Percentiles rank a stretch among this genome's conserved stretches.
Conservation (phyloP, 2,329 filamentous ascomycete genomes). For the Akanthomyces muscarius region DNA sequence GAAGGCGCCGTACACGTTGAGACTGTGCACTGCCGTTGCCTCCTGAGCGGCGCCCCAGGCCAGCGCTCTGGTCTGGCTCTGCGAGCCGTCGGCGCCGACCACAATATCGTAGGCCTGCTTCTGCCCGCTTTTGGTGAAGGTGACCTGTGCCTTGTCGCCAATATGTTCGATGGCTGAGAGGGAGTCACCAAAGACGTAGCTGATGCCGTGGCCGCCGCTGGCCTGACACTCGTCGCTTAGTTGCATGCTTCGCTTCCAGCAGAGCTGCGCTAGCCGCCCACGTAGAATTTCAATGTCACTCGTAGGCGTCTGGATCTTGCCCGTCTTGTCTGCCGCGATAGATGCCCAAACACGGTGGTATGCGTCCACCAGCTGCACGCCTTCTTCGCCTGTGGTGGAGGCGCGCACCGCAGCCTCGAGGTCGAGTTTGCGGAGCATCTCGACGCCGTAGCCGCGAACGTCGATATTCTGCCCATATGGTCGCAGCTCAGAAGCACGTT, state of each 20-base stretch:
- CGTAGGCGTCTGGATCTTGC: conserved; percentile 42
- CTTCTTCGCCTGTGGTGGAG: conserved; percentile 43
- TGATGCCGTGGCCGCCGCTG: conserved; percentile 16
- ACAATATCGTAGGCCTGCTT: conserved; percentile 45
- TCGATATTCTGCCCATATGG: conserved; percentile 43
- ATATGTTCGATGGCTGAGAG: conserved; percentile 29
- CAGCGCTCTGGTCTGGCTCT: conserved; percentile 43
- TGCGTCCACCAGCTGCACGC: conserved; percentile 42
- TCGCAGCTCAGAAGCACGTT: conserved; percentile 36
- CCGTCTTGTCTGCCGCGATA: conserved; percentile 38
- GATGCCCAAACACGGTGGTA: conserved; percentile 35
- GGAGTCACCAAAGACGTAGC: conserved; percentile 29
- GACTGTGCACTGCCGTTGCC: conserved; percentile 25
- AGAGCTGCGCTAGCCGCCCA: conserved; percentile 42
- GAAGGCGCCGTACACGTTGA: conserved; percentile 35
- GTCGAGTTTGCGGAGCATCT: conserved; percentile 37
- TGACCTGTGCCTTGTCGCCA: conserved; percentile 29
- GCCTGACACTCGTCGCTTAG: conserved; percentile 40
- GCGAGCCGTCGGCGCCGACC: conserved; percentile 52
- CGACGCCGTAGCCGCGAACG: conserved; percentile 39
- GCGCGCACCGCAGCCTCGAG: conserved; percentile 34
- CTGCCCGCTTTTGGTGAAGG: conserved; percentile 41
- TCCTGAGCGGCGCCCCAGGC: conserved; percentile 30
- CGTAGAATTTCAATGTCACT: conserved; percentile 59
- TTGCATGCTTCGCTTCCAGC: conserved; percentile 31